Base-by-base conservation (phyloP, 768 basidiomycete species). In the Tephrocybe sp. region DNA sequence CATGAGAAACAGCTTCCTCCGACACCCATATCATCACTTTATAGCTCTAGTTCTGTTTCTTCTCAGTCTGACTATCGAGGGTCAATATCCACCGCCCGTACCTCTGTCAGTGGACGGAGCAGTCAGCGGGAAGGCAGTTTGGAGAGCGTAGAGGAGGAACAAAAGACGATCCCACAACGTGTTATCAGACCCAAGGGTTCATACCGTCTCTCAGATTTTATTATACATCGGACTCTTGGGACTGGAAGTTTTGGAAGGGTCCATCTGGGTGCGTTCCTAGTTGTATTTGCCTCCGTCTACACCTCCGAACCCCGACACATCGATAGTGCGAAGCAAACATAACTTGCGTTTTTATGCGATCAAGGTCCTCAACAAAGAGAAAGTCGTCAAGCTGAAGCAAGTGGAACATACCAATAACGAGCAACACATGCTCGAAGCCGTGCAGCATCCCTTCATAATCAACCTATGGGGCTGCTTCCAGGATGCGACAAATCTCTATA, bases 191-290 rank as follows among this genome's bases (percentile, higher is more conserved):
- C 78, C 12, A 84, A 82, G 57, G 87, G 84, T 21, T 76, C 75
- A 15, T 92, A 92, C 66, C 78, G 81, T 24, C 77, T 93, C 18
- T 58, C 74, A 35, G 91, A 93, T 63, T 93, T 92, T 56, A 79
- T 83, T 55, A 85, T 93, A 54, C 84, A 89, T 58, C 75, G 90
- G 22, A 93, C 89, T 12, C 66, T 93, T 43, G 96, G 97, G 0
- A 98, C 94, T 1, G 97, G 97, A 1, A 97, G 93, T 62, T 98
- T 99, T 67, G 97, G 97, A 1, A 82, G 94, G n/a, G 97, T 99
- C 0, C 91, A 92, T 68, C 73, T 93, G 32, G 91, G 91, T 91
- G 62, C 40, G 65, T 25, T 40, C 18, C 21, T 36, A 37, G 31
- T n/a, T 16, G 27, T 41, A n/a, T 48, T 22, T 59, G 41, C 22